Base-by-base conservation (phyloP, 345 rosid genomes). In the Viola odorata region DNA sequence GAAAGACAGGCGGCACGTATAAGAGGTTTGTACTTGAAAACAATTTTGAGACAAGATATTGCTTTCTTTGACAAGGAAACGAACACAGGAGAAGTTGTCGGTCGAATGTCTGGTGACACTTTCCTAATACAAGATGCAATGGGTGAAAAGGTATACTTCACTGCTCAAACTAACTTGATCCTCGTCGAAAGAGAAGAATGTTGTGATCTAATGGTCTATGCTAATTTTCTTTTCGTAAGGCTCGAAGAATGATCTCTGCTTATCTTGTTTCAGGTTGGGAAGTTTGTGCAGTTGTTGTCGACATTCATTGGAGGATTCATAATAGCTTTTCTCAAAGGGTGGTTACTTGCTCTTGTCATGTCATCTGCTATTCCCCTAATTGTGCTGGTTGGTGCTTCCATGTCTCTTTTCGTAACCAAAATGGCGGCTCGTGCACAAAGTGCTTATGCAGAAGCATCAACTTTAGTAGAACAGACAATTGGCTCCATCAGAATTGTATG, bases 1-100 rank as follows among this genome's bases (percentile, higher is more conserved):
- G 83, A 79, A 62, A 72, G 83, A 63, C 83, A 79, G 47, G 80
- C 83, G 3, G 68, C 83, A 3, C 66, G 73, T 45, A 79, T 79
- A 23, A 66, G 83, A 63, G 55, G 69, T 37, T 45, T 63, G 50
- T 79, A 79, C 62, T 58, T 79, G 58, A 69, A 63, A 55, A 67
- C 82, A 2, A 69, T 79, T 44, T 42, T 79, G 57, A 69, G 80
- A 55, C 83, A 79, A 57, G 83, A 79, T 39, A 55, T 79, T 45
- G 60, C 69, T 37, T 79, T 63, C 62, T 79, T 79, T 3, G 83
- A 79, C 41, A 63, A 45, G 63, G 80, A 79, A 58, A 75, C 77
- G 1, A 73, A 52, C 45, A 79, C 83, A 0, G 83, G 80, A 37
- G 78, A 79, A 49, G 76, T 75, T 14, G 40, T 72, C 7, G 80